A percentile compares a stretch with the other conserved stretches of the same genome.
Evolutionary conservation across 306 rosid genomes (phyloP).

Genomic region (Gynostemma pentaphyllum): DNA sequence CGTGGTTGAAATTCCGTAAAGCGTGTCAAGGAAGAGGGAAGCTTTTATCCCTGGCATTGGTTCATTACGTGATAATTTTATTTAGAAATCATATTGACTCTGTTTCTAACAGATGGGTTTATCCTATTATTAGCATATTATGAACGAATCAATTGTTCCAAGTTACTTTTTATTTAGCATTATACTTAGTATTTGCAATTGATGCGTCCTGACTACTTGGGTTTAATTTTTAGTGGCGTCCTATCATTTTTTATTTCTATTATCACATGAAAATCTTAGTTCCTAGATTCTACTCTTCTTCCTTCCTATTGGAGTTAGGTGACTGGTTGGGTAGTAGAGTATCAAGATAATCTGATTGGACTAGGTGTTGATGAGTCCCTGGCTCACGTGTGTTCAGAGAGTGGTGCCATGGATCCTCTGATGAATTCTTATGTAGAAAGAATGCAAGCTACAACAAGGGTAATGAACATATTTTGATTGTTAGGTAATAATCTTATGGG

Average conservation of each 20-base stretch:
- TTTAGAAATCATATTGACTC: not conserved
- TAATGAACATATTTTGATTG: conserved; percentile 19
- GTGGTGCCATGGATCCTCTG: conserved; percentile 99
- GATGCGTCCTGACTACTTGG: too few relatives aligned
- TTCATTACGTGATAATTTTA: not conserved
- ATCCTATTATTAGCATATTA: not conserved
- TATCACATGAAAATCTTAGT: conserved; percentile 5
- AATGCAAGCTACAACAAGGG: conserved; percentile 98
- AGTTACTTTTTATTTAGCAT: conserved; percentile 1
- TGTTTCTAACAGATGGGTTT: not conserved
- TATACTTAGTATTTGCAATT: not conserved
- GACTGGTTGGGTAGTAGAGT: conserved; percentile 98
- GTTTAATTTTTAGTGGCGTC: not conserved
- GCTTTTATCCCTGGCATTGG: not conserved
- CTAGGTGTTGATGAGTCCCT: conserved; percentile 91
- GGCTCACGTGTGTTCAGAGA: conserved; percentile 96
- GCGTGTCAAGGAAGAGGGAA: not conserved
- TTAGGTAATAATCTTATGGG: conserved; percentile 11
- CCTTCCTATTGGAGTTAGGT: conserved; percentile 38
- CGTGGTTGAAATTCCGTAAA: too few relatives aligned
- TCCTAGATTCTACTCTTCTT: not conserved
- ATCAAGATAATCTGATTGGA: conserved; percentile 82
- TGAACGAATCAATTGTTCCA: not conserved
- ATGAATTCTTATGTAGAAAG: conserved; percentile 95
- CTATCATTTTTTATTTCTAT: not conserved